Percentiles rank a stretch among this genome's conserved stretches.
These are phyloP conservation scores for Isatis lusitanica DNA, from an alignment of 441 rosid species.

Conservation along the genomic window DNA sequence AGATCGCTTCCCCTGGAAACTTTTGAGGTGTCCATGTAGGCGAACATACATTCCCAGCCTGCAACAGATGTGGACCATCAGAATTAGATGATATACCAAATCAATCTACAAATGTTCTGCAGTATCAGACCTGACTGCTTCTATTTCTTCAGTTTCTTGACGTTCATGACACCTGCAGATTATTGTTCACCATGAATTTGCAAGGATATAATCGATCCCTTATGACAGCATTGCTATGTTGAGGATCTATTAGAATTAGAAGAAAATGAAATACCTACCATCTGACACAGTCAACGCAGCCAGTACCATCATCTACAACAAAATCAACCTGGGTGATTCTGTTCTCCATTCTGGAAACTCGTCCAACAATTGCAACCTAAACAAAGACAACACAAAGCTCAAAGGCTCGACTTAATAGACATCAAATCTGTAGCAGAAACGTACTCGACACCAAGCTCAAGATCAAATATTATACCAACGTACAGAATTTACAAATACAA, in stretches of 20 bases:
- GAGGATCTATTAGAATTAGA: background rate
- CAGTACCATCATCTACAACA: constrained; percentile 85
- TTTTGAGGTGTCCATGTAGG: constrained; percentile 80
- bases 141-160: constrained; percentile 72
- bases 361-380: constrained; percentile 76
- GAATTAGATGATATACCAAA: background rate
- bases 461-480: background rate
- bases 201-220: constrained; percentile 6
- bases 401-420: background rate
- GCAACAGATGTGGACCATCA: constrained; percentile 16
- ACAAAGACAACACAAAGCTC: constrained; percentile 18
- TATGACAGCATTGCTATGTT: background rate
- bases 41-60: constrained; percentile 91
- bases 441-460: background rate
- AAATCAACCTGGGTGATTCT: constrained; percentile 72
- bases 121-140: constrained; percentile 58
- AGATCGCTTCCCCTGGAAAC: constrained; percentile 74
- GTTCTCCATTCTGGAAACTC: constrained; percentile 70
- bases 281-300: constrained; percentile 79
- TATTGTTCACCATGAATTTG: constrained; percentile 5
- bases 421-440: too few species aligned
- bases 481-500: background rate
- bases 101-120: background rate
- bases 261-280: constrained; percentile 55
- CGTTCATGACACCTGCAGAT: constrained; percentile 80